Evolutionary conservation across 2,329 filamentous ascomycete genomes (phyloP), one percentile per base, ranked within the genome.

Genomic region (Paecilomyces formosus): DNA sequence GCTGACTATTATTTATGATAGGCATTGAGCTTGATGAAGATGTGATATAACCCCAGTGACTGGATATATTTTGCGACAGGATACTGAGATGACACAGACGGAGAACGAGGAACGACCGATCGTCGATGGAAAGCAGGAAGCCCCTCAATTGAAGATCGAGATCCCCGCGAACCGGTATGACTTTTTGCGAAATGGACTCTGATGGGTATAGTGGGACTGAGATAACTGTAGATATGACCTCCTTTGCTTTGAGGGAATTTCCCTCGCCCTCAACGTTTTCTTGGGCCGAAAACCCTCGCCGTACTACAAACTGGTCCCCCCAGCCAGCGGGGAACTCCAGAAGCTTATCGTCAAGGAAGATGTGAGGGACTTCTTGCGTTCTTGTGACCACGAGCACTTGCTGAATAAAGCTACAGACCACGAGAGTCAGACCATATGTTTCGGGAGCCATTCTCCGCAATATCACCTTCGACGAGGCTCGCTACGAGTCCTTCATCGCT

Each of bases 171-270:
- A 97, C 78, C 86, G 91, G 78, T 92, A 86, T 78, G 86, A 67
- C 30, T 31, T 33, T 12, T 24, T 54, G 18, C 30, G 56, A 57
- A 30, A 30, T 26, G 30, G 28, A 15, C 12, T 54, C 55, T 58
- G 55, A 33, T 52, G 18, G 50, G 18, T 62, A 49, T 26, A 24
- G 13, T 6, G 12, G 50, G 22, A 66, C 64, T 73, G 60, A 72
- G 59, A 59, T 6, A 15, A 56, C 30, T 53, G 26, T 63, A 78
- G 84, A 77, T 88, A 88, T 81, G 86, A 97, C 71, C 92, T 97
- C 87, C 85, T 99, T 58, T 97, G 93, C 78, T 96, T 96, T 78
- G 94, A 97, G 79, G 93, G 93, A 62, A 96, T 97, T 72, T 88
- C 90, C 65, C 84, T 96, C 74, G 96, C 96, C 83, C 84, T 97